A percentile compares a stretch with the other conserved stretches of the same genome.
Conservation (phyloP, 768 basidiomycete genomes). For the Auricularia cornea region DNA sequence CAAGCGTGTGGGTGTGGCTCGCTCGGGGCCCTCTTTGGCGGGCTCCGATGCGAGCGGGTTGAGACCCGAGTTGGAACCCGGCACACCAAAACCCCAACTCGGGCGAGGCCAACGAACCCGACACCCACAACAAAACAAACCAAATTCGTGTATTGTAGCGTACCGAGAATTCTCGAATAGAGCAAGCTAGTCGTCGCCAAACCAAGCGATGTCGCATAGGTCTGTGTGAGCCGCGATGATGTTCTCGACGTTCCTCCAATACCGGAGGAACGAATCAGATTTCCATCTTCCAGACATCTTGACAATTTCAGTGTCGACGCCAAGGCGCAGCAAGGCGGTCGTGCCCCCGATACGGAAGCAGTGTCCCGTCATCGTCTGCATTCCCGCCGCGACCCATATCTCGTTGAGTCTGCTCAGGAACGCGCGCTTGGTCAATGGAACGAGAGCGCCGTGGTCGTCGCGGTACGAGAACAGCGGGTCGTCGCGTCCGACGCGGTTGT, state of each 20-base stretch:
- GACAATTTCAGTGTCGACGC: neutral
- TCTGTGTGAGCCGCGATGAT: neutral
- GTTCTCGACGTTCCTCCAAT: neutral
- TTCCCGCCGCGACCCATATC: neutral
- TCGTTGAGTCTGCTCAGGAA: neutral
- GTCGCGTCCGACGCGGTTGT: neutral
- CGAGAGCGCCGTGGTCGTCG: neutral
- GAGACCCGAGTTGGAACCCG: slow-evolving; percentile 9
- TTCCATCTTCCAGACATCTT: neutral
- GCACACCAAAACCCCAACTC: too few species aligned
- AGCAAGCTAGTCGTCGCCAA: neutral
- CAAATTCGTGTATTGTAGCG: too few species aligned
- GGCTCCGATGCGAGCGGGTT: too few species aligned
- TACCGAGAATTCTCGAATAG: too few species aligned
- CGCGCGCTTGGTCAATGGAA: neutral
- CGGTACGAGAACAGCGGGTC: neutral
- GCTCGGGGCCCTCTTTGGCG: too few species aligned
- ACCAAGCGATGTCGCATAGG: neutral
- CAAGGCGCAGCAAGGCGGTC: neutral
- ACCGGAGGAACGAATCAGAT: neutral
- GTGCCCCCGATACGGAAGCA: neutral
- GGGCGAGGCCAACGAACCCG: too few species aligned
- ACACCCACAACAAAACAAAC: too few species aligned
- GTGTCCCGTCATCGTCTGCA: neutral
- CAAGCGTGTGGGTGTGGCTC: too few species aligned